Base-by-base conservation (phyloP, 176 grass and related monocot species). In the Panicum miliaceum region DNA sequence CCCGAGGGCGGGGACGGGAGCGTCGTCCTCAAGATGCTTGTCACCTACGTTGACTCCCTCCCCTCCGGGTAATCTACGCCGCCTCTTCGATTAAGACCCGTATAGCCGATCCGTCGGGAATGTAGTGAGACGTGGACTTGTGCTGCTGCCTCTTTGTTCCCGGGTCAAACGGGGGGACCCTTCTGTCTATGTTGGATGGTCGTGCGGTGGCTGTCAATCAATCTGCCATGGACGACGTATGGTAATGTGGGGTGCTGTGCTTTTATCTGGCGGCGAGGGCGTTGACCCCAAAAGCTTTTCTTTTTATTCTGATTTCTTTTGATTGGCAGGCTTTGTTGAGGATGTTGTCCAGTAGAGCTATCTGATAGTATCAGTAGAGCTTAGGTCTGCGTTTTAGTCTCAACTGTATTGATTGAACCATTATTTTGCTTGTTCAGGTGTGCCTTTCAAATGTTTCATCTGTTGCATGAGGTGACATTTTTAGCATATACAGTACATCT, bases 1-100 rank as follows among this genome's bases (percentile, higher is more conserved):
- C 52, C 25, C 20, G 92, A 94, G 63, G 84, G 78, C 22, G 88
- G 76, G 46, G 87, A 86, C 73, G 87, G 86, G 23, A 20, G 26
- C 69, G 46, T 19, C 46, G 13, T 16, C 15, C 90, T 94, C 79
- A 90, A 97, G 88, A 94, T 94, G 94, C 83, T 97, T 54, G 75
- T 97, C 84, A 94, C 88, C 92, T 94, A 94, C 68, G 94, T 97
- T 23, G 90, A 89, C 73, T 90, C 89, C 64, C 92, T 92, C 10
- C 90, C 94, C 18, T 87, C 85, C 22, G 94, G 94, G 94, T 97
- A 93, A 81, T 64, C 38, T 64, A 9, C 8, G 42, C 58, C 9
- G 18, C 48, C 19, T 57, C 27, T 75, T 75, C 72, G 43, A 50
- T 36, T 64, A 9, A 50, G 46, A 65, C 60, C 11, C 61, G 16